Conservation (phyloP, 176 grass and related monocot species). For the Oropetium thomaeum region DNA sequence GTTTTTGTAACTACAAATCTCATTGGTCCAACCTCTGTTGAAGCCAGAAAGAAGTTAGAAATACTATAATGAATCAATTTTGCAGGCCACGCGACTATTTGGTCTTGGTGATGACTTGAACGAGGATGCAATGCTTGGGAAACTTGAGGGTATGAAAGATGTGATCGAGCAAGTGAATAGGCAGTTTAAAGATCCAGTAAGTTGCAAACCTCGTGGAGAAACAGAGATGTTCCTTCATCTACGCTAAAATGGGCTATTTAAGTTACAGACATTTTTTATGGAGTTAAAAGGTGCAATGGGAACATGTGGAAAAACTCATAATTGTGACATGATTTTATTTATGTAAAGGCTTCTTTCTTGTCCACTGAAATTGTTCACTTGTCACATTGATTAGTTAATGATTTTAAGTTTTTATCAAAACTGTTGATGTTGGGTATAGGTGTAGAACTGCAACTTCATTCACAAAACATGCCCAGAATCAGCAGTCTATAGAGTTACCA, state of each 20-base stretch:
- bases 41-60: background rate
- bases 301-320: background rate
- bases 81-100: conserved; percentile 87
- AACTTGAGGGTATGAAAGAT: conserved; percentile 93
- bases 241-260: background rate
- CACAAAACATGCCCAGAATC: background rate
- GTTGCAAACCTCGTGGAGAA: conserved; percentile 17
- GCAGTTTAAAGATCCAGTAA: conserved; percentile 99
- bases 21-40: background rate
- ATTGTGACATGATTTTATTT: too few relatives aligned
- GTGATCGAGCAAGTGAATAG: conserved; percentile 98
- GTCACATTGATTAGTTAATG: too few relatives aligned
- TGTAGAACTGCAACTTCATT: background rate
- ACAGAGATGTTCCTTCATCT: background rate
- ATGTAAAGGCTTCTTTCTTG: too few relatives aligned
- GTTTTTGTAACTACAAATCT: background rate
- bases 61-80: conserved; percentile 17
- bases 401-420: conserved; percentile 11
- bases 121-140: conserved; percentile 95
- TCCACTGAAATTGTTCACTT: background rate
- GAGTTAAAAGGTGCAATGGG: background rate
- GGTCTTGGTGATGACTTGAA: conserved; percentile 97
- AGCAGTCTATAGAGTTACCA: background rate
- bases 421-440: background rate
- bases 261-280: background rate